Base-by-base conservation (phyloP, 2,329 filamentous ascomycete species). In the Dendryphion nanum region DNA sequence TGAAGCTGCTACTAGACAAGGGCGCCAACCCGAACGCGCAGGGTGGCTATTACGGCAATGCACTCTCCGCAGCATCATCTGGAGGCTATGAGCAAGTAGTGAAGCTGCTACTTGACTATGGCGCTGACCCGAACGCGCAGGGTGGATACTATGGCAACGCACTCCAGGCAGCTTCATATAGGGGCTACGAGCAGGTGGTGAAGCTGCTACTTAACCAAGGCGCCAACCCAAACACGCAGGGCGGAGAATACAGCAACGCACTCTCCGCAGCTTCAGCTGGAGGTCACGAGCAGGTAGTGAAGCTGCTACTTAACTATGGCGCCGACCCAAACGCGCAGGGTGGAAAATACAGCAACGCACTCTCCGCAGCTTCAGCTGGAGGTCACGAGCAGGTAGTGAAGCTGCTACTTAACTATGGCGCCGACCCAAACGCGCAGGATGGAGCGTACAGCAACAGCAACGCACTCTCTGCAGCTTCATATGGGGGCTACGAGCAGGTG, bases 31-130 rank as follows among this genome's bases (percentile, higher is more conserved):
- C 51, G 19, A 31, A 41, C 5, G 3, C 45, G 13, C 39, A 45
- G 15, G 46, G 47, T 13, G 53, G 50, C 4, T 29, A 37, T 21
- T 57, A 48, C 31, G 34, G 40, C n/a, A 52, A 45, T 34, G 48
- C 45, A 4, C 37, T 57, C n/a, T 30, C 38, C 12, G 53, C 50
- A 6, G 53, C 53, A 7, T 44, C 53, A 1, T 41, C 48, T 3
- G 31, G 37, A 34, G 48, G 50, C 8, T 4, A 30, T 16, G 19
- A 6, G 12, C 16, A 10, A n/a, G n/a, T 26, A 8, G 29, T 33
- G n/a, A 26, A 18, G 15, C 12, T 32, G 18, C 28, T 41, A 21
- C 21, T 34, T 7, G 26, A 38, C 5, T 20, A 38, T 13, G 35
- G 35, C 18, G 30, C 40, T 14, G 19, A 41, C 33, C 14, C 34